Base-by-base conservation (phyloP, 2,329 filamentous ascomycete genomes). In the Colletotrichum chlorophyti region DNA sequence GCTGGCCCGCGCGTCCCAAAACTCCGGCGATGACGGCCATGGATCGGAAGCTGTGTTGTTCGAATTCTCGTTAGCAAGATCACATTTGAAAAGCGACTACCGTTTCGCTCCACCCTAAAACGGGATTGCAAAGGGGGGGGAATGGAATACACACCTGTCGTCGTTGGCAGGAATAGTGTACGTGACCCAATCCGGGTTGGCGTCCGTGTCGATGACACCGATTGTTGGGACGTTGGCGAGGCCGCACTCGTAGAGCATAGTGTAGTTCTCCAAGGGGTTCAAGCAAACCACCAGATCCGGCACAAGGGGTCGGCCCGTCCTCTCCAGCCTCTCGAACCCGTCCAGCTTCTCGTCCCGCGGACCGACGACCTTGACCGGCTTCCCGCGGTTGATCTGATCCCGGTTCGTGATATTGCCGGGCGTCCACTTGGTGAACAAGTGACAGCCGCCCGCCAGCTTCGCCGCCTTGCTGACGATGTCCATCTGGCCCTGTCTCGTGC, bases 161-260 rank as follows among this genome's bases (percentile, higher is more conserved):
- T 99, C 95, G 73, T 99, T 99, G 47, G 92, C 92, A 2, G 95
- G 95, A 65, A 99, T 97, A 12, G 91, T 91, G 71, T 99, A 99
- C 4, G 95, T 98, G 47, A 98, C 93, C 86, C 91, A 94, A 0
- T 91, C 91, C 1, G 95, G 91, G 74, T 98, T 91, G 3, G 88
- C 89, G 73, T 99, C 91, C 1, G 95, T 98, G 74, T 99, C 95
- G 65, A 98, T 90, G 57, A 99, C 83, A 42, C 94, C 95, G 68
- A 99, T 95, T 0, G 95, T 98, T 1, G 95, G 95, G 55, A 99
- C 91, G 69, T 89, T 91, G 71, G 91, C 89, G 57, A 93, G 72
- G 0, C 90, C 91, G 72, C 95, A 98, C 79, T 99, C 95, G 74
- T 95, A 92, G 69, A 99, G 79, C 72, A 97, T 72, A 6, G 93